Evolutionary conservation across 1,139 yeast genomes (phyloP), one percentile per base, ranked within the genome.

Genomic region (Taiozyma onychis): DNA sequence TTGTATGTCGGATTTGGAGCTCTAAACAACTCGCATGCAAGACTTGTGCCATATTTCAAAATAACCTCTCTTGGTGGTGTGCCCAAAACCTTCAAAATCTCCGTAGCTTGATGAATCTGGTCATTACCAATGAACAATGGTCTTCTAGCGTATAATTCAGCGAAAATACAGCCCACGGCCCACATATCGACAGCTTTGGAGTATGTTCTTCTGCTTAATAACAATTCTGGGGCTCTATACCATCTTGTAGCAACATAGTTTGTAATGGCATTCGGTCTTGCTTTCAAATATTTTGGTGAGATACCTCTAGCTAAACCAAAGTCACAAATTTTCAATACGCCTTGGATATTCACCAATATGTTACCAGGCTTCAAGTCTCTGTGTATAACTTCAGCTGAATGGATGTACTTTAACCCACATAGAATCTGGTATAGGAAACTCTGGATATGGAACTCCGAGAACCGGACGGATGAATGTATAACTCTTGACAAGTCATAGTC

Each of bases 141-240:
- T 58, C 75, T 76, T 55, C 95, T 71, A 0, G 88, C 88, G 58
- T 83, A 85, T 43, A 86, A 70, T 61, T 86, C 95, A 0, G 81
- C 91, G 51, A 85, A 66, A n/a, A 86, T 85, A 60, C 95, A 86
- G 1, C 95, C 95, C 32, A 83, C 76, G 1, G 93, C 86, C 95
- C 95, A 86, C 67, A 86, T 69, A 65, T 86, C 95, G 46, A 86
- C 83, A 2, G 85, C 70, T 54, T 80, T 80, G 24, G 77, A 70
- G 61, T 83, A 71, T 50, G 68, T 71, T 52, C 77, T 75, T 47
- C 78, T 76, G 24, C 88, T 80, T 51, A 90, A 71, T 54, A 90
- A 81, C 50, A 91, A 73, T 63, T 91, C 98, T 0, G 98, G 98
- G 0, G 97, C 97, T 48, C 97, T 72, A 64, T 91, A 91, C 97